Base-by-base conservation (phyloP, 805 yeast genomes). In the Candida pseudofarinosa region DNA sequence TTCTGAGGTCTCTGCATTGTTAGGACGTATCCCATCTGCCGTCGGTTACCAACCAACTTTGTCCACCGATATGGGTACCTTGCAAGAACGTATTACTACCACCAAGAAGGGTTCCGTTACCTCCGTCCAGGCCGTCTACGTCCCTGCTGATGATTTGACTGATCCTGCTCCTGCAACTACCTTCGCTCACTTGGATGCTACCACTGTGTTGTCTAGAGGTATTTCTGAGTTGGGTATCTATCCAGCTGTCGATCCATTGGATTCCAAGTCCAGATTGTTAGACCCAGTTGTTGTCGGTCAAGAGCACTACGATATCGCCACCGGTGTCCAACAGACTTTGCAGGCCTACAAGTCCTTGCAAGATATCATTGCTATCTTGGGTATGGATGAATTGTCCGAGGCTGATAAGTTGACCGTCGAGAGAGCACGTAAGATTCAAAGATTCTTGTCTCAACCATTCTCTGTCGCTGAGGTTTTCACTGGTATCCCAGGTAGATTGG, bases 81-180 rank as follows among this genome's bases (percentile, higher is more conserved):
- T 93, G 71, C 99, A 93, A 83, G 99, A 93, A 82, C 91, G 99
- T 83, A 93, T 93, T 78, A 93, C 99, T 78, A 91, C 99, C 78
- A 93, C 99, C 72, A 83, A 80, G 76, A 93, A 93, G 83, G 99
- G 99, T 83, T 93, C 99, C 73, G 99, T 93, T 72, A 93, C 99
- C 54, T 93, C 99, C 51, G 99, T 93, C 76, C 99, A 93, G 81
- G 99, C 99, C 69, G 99, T 93, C 60, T 93, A 93, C 76, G 99
- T 91, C 73, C 99, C 99, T 74, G 99, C 99, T 58, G 99, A 91
- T 87, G 99, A 91, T 80, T 88, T 91, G 83, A 91, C 99, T 55
- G 99, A 91, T 81, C 99, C 99, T 75, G 99, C 99, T 67, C 99
- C 97, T 69, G 99, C 99, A 63, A 91, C 99, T 71, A 91, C 99